Evolutionary conservation across 2,329 filamentous ascomycete species (phyloP), one percentile per base, ranked within the genome.

Genomic region (Fusarium abutilonis): DNA sequence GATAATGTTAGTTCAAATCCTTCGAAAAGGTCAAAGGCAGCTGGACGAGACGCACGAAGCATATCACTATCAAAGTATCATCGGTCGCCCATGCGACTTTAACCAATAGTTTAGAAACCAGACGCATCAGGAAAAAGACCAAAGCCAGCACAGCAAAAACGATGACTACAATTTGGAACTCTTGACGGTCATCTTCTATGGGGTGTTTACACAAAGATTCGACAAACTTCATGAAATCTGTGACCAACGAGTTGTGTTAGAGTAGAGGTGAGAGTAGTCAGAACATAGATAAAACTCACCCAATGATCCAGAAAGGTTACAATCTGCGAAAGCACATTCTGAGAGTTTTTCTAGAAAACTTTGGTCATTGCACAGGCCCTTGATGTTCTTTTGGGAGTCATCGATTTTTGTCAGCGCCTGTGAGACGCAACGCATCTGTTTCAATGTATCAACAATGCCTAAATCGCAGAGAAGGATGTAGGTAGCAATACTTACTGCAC

Each of bases 11-110:
- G 9, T 8, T 3, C 9, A 21, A 10, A 6, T 9, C 15, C 3
- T 9, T n/a, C 15, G 4, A 10, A 19, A 36, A 5, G 15, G n/a
- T 17, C 6, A 5, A 15, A 17, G 23, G 11, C 9, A 19, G 9
- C n/a, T 19, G 9, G 15, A 19, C 9, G 5, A 11, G 31, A 43
- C 48, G 19, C 38, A 51, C 48, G 36, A 43, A 36, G 6, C 31
- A 26, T 26, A 31, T 34, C 6, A 43, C n/a, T n/a, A 51, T 43
- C 15, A 51, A 15, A n/a, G 8, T 51, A n/a, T 51, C 48, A 9
- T 51, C 48, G 19, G 21, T 23, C 9, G 39, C 39, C 48, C 48
- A 51, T 13, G 39, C n/a, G n/a, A 34, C 23, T 6, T 28, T 23
- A 6, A 23, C 35, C 17, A 36, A 4, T 9, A 21, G n/a, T 9